Conservation (phyloP, 2,329 filamentous ascomycete genomes). For the Colletotrichum simmondsii region DNA sequence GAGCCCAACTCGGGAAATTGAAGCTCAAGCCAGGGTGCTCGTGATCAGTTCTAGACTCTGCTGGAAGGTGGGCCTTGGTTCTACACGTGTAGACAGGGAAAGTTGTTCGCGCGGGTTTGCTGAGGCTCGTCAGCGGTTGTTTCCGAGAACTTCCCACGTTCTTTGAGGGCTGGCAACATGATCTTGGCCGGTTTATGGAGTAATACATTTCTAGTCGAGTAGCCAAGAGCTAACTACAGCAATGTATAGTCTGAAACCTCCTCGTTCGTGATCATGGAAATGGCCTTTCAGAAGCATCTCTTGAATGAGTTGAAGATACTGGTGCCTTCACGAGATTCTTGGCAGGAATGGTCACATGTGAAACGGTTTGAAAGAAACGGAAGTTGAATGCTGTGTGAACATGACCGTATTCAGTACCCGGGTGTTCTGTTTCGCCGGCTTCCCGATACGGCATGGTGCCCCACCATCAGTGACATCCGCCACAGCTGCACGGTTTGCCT, state of each 20-base stretch:
- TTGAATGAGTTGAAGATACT: neutral
- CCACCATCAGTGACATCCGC: conserved; percentile 18
- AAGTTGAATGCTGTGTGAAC: neutral
- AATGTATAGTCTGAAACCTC: neutral
- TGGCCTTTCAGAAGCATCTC: neutral
- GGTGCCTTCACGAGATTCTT: neutral
- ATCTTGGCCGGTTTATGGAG: neutral
- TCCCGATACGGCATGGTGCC: neutral
- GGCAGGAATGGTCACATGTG: neutral
- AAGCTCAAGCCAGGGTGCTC: conserved; percentile 14
- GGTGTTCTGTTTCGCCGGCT: neutral
- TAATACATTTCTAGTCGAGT: neutral
- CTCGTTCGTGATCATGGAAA: neutral
- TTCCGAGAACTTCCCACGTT: neutral
- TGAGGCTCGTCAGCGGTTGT: conserved; percentile 1
- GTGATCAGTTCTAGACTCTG: neutral
- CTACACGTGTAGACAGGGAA: conserved; percentile 21
- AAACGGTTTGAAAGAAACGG: neutral
- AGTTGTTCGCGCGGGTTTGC: neutral
- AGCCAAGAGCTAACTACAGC: neutral
- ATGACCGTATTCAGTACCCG: neutral
- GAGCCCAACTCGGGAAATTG: conserved; percentile 10
- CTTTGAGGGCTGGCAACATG: neutral
- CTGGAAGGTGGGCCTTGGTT: neutral
- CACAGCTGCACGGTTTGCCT: neutral